Percentiles rank a stretch among this genome's conserved stretches.
phyloP scores from a whole-genome alignment of 352 stramenopile genomes.

The Hyaloperonospora arabidopsidis region DNA sequence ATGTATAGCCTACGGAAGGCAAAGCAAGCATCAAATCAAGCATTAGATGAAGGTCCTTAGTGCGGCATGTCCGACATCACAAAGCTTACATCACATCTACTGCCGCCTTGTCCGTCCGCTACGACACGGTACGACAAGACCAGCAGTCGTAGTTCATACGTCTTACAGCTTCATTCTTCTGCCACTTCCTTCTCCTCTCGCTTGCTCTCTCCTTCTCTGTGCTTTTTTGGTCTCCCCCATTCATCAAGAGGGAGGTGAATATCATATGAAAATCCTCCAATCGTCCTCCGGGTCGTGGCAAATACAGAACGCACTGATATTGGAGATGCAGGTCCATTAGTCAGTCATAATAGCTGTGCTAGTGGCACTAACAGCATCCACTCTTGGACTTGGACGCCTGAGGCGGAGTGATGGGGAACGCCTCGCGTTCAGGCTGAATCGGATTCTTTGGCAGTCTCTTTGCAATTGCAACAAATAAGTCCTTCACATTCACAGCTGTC shows the following conservation, averaged over 20 bases:
- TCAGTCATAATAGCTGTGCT: conserved; percentile 20
- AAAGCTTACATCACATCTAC: conserved; percentile 28
- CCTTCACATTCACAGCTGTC: conserved; percentile 98
- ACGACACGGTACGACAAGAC: conserved; percentile 1
- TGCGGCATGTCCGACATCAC: conserved; percentile 27
- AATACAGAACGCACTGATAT: conserved; percentile 22
- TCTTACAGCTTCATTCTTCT: conserved; percentile 14
- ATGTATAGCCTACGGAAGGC: too few species aligned
- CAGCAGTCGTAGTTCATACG: conserved; percentile 1
- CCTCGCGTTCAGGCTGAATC: conserved; percentile 71
- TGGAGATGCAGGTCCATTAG: conserved; percentile 28
- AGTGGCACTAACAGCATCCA: conserved; percentile 64
- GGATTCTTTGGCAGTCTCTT: conserved; percentile 81
- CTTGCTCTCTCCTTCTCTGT: conserved; percentile 11
- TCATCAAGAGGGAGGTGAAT: conserved; percentile 11
- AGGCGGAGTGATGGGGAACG: conserved; percentile 75
- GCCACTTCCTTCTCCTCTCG: conserved; percentile 14
- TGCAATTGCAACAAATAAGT: conserved; percentile 97
- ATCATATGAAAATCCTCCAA: conserved; percentile 9
- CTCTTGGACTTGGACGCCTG: conserved; percentile 71
- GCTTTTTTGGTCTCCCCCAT: conserved; percentile 10
- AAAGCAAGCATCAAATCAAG: too few species aligned
- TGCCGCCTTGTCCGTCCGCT: conserved; percentile 20
- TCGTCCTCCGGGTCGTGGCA: conserved; percentile 11
- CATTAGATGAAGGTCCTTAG: conserved; percentile 17